Conservation (phyloP, 768 basidiomycete genomes). For the Candolleomyces eurysporus region DNA sequence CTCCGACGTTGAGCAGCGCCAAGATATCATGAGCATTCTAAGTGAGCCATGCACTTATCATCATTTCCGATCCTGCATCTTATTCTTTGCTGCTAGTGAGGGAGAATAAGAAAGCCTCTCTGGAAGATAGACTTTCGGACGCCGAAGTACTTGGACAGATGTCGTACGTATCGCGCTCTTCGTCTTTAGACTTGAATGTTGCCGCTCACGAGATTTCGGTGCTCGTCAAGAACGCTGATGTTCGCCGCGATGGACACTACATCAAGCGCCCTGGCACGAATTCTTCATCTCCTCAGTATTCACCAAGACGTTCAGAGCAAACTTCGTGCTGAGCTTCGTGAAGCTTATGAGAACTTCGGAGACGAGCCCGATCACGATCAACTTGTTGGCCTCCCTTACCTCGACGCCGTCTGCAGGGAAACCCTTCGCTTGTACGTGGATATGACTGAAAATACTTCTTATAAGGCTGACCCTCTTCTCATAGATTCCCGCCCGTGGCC, state of each 20-base stretch:
- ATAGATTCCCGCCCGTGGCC: constrained; percentile 4
- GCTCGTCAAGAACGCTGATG: constrained; percentile 18
- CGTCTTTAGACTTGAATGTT: no score
- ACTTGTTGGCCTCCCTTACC: constrained; percentile 25
- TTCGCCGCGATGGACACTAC: constrained; percentile 31
- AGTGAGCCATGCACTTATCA: constrained; percentile 25
- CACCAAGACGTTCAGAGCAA: constrained; percentile 32
- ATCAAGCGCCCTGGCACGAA: constrained; percentile 25
- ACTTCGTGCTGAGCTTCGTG: constrained; percentile 22
- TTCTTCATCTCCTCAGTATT: constrained; percentile 21
- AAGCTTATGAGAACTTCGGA: constrained; percentile 19
- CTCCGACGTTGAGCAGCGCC: constrained; percentile 32
- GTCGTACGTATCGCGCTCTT: background rate
- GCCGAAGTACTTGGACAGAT: constrained; percentile 34
- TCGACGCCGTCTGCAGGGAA: constrained; percentile 32
- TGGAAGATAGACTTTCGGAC: constrained; percentile 31
- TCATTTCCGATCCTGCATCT: background rate
- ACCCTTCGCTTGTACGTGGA: constrained; percentile 23
- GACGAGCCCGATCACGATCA: constrained; percentile 25
- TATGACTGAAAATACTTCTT: no score
- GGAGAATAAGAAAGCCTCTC: constrained; percentile 29
- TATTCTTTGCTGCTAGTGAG: constrained; percentile 21
- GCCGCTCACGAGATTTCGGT: no score
- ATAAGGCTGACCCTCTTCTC: no score
- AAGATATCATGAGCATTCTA: constrained; percentile 46